These are phyloP conservation scores for Diversispora eburnea DNA, from an alignment of 192 early-diverging fungal genomes.

Conservation along the genomic window DNA sequence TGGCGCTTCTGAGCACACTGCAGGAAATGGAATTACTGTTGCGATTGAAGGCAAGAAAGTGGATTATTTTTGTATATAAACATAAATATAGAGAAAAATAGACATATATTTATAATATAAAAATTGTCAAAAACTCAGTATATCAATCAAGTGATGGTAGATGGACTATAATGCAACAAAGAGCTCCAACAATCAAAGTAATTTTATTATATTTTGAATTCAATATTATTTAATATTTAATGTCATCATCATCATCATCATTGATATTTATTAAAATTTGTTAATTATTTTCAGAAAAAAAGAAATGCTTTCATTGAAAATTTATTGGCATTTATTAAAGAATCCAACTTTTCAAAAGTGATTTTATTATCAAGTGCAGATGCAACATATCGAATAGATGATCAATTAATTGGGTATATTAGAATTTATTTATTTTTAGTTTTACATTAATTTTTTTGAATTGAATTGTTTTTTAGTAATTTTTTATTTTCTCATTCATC, in stretches of 20 bases:
- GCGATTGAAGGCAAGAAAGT: slow-evolving; percentile 40
- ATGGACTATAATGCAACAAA: slow-evolving; percentile 71
- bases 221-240: background rate
- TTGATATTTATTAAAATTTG: background rate
- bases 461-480: slow-evolving; percentile 9
- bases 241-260: background rate
- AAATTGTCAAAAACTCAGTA: slow-evolving; percentile 36
- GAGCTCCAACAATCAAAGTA: slow-evolving; percentile 53
- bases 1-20: slow-evolving; percentile 44
- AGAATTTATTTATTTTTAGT: slow-evolving; percentile 48
- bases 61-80: background rate
- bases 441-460: slow-evolving; percentile 12
- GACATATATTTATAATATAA: background rate
- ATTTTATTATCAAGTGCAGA: slow-evolving; percentile 66
- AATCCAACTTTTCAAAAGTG: slow-evolving; percentile 49
- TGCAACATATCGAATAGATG: slow-evolving; percentile 59
- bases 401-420: slow-evolving; percentile 52
- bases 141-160: slow-evolving; percentile 61
- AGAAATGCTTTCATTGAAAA: slow-evolving; percentile 49
- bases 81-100: background rate
- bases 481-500: slow-evolving; percentile 3
- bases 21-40: slow-evolving; percentile 37
- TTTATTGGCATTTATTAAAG: slow-evolving; percentile 53
- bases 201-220: background rate
- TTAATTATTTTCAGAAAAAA: slow-evolving; percentile 43